A percentile compares a stretch with the other conserved stretches of the same genome.
Conservation (phyloP, 148 eudicot genomes). For the Euryodendron excelsum region DNA sequence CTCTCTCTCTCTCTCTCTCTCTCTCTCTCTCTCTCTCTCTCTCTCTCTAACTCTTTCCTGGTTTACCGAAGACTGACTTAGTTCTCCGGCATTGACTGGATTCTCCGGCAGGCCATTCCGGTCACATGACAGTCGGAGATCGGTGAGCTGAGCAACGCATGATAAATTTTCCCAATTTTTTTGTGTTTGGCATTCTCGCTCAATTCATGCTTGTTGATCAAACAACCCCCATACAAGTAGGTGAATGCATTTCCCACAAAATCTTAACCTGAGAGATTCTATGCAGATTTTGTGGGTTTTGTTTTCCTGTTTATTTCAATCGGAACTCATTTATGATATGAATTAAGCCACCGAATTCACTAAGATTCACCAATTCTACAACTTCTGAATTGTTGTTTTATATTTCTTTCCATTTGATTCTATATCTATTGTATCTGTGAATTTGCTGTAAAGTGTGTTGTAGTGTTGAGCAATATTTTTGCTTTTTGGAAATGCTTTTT, state of each 20-base stretch:
- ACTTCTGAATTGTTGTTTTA: conserved; percentile 10
- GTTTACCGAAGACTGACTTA: conserved; percentile 30
- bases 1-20: neutral
- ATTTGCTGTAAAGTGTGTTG: conserved; percentile 17
- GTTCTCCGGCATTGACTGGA: conserved; percentile 47
- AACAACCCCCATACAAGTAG: neutral
- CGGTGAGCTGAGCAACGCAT: conserved; percentile 28
- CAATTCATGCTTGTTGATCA: conserved; percentile 1
- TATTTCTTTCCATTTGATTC: conserved; percentile 17
- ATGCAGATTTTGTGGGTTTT: conserved; percentile 16
- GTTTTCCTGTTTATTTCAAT: conserved; percentile 17
- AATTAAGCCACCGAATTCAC: conserved; percentile 16
- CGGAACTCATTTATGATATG: conserved; percentile 10
- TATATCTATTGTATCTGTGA: neutral
- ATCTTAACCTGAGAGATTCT: conserved; percentile 20
- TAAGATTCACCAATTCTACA: conserved; percentile 9
- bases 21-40: conserved; percentile 19
- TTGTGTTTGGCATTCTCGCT: conserved; percentile 10
- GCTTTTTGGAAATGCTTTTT: neutral
- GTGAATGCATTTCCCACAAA: conserved; percentile 17
- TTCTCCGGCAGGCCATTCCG: conserved; percentile 18
- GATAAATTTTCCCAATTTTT: neutral
- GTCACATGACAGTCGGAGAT: conserved; percentile 16
- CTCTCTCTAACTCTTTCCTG: conserved; percentile 21
- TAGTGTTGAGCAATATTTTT: neutral